Percentiles rank a stretch among this genome's conserved stretches.
These are phyloP conservation scores for Metschnikowia baotianmanensis DNA, from an alignment of 805 yeast species.

Conservation along the genomic window DNA sequence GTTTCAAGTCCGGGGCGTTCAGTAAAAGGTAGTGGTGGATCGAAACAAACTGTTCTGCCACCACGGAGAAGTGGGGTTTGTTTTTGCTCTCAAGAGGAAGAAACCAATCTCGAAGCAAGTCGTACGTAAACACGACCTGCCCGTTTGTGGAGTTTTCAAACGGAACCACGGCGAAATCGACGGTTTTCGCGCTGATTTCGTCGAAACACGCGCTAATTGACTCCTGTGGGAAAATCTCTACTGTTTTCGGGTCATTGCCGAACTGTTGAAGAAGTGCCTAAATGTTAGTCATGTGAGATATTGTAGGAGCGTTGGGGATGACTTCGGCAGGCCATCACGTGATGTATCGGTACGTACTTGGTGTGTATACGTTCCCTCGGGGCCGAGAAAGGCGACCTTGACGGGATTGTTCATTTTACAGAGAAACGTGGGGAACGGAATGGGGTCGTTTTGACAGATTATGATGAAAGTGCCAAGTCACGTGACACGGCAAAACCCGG, in stretches of 20 bases:
- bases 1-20: conserved; percentile 39
- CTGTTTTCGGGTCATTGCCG: conserved; percentile 30
- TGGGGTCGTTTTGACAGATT: no score
- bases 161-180: conserved; percentile 80
- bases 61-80: conserved; percentile 43
- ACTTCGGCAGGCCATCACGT: neutral
- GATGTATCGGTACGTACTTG: conserved; percentile 47
- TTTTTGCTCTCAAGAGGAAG: conserved; percentile 22
- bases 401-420: conserved; percentile 2
- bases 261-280: conserved; percentile 53
- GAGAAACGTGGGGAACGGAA: no score
- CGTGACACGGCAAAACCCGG: neutral
- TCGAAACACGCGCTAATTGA: conserved; percentile 64
- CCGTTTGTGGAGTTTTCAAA: conserved; percentile 95
- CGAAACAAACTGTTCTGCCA: conserved; percentile 78
- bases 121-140: conserved; percentile 83
- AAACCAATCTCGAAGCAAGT: conserved; percentile 69
- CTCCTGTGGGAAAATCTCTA: conserved; percentile 34
- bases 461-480: neutral
- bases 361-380: conserved; percentile 90
- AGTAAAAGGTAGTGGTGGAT: conserved; percentile 76
- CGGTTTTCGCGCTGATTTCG: conserved; percentile 40
- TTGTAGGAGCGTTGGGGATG: neutral
- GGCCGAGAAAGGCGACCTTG: conserved; percentile 79
- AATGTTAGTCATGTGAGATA: conserved; percentile 10